Base-by-base conservation (phyloP, 345 rosid genomes). In the Salix purpurea region DNA sequence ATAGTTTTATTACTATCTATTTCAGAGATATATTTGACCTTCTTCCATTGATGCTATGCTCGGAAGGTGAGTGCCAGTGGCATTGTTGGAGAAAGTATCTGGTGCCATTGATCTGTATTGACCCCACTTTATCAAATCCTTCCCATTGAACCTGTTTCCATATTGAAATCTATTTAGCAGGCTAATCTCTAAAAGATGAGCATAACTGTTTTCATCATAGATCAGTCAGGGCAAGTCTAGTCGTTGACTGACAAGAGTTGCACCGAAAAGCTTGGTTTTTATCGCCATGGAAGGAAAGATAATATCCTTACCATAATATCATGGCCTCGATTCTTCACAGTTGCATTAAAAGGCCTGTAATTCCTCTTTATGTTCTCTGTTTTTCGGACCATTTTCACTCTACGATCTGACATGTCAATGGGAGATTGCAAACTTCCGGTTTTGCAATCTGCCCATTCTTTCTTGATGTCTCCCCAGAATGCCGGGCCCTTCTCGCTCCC, bases 31-130 rank as follows among this genome's bases (percentile, higher is more conserved):
- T n/a, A 8, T 18, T 34, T 26, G 44, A 61, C 94, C 93, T 92
- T 66, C 83, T 84, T 76, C 93, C 92, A 69, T 92, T 84, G 79
- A 94, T 75, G 60, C 91, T 82, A 26, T 92, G 96, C 85, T 92
- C 96, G 12, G 97, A 92, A 72, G 96, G 96, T 5, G 96, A 80
- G 78, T 92, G 94, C 97, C 98, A 94, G 70, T 94, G 98, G 71
- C 78, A 65, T 79, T 90, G 96, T 54, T 81, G 84, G 60, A 94
- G 97, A 54, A 81, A 56, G 79, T 82, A 94, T 30, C 74, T 77
- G 1, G 82, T 86, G 34, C 85, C 86, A 80, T 89, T 88, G 4
- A 91, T 76, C 74, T 56, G 37, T 34, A 92, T 80, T 64, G 84
- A 88, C 28, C 87, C 88, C 1, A 90, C 97, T 1, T 64, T 61